Percentiles rank a stretch among this genome's conserved stretches.
phyloP scores from a whole-genome alignment of 345 rosid genomes.

The Dipteronia dyeriana region DNA sequence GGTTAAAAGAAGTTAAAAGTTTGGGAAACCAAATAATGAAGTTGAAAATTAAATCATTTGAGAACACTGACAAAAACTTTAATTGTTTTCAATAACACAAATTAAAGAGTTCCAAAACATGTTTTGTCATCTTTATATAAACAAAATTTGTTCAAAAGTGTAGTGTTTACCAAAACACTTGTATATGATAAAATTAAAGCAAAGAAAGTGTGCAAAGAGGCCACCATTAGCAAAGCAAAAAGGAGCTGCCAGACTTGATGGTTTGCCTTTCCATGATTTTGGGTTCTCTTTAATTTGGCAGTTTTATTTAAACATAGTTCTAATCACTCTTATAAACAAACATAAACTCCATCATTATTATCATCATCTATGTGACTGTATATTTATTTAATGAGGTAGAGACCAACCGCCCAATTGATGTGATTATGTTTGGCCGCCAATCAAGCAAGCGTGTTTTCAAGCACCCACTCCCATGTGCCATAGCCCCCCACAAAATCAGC shows the following conservation, averaged over 20 bases:
- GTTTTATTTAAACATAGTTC: not conserved
- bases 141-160: too few species aligned
- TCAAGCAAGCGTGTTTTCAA: conserved; percentile 53
- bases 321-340: conserved; percentile 4
- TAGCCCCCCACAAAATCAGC: conserved; percentile 25
- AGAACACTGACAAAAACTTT: not conserved
- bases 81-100: not conserved
- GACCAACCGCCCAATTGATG: conserved; percentile 32
- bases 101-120: not conserved
- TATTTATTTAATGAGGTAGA: not conserved
- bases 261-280: not conserved
- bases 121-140: not conserved
- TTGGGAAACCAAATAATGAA: not conserved
- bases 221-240: not conserved
- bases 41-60: not conserved
- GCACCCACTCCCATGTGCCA: conserved; percentile 50
- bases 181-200: too few species aligned
- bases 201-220: not conserved
- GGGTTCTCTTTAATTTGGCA: not conserved
- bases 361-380: not conserved
- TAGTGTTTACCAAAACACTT: not conserved
- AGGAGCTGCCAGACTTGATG: not conserved
- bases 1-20: too few species aligned
- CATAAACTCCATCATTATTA: not conserved
- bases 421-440: conserved; percentile 38